Evolutionary conservation across 768 basidiomycete species (phyloP), one percentile per base, ranked within the genome.

Genomic region (Boletus reticulatus): DNA sequence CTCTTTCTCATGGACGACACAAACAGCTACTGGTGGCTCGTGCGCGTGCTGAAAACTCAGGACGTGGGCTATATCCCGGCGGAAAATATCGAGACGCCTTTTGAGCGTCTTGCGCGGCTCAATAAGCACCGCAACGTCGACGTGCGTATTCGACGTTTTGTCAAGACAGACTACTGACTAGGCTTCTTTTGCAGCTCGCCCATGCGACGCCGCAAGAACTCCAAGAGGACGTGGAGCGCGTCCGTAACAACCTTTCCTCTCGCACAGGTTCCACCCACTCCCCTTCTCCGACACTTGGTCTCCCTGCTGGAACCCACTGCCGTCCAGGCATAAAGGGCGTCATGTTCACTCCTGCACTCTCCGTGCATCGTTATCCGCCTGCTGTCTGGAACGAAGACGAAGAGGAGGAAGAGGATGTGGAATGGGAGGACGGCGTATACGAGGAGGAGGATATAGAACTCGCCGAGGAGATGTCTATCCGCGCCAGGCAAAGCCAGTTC

Each of bases 1-100:
- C 81, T 99, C 44, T 88, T 94, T 68, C 79, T 99, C 43, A 93
- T 98, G 83, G 97, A 99, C 75, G 97, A 99, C 72, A 93, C 88
- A 54, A 98, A 99, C 73, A 93, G 92, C 73, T 99, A 99, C 75
- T 98, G 97, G 97, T 98, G 97, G 97, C 89, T 98, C 48, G 96
- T 99, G 9, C 85, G 94, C 45, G 97, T 99, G 10, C 85, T 99
- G 60, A 98, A 98, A 76, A 98, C 96, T 9, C 94, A 98, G 72
- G 94, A 97, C 66, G 93, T 99, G 16, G 97, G 97, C 0, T 99
- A 99, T 71, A 98, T 99, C 48, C 97, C 97, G 17, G 97, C 97
- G 0, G 97, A 99, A 75, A 98, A 98, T 71, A 98, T 99, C 62
- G 97, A 99, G 72, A 99, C 97, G 0, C 97, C 97, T 0, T 97